Conservation (phyloP, 495 filamentous ascomycete genomes). For the Penicillium antarcticum region DNA sequence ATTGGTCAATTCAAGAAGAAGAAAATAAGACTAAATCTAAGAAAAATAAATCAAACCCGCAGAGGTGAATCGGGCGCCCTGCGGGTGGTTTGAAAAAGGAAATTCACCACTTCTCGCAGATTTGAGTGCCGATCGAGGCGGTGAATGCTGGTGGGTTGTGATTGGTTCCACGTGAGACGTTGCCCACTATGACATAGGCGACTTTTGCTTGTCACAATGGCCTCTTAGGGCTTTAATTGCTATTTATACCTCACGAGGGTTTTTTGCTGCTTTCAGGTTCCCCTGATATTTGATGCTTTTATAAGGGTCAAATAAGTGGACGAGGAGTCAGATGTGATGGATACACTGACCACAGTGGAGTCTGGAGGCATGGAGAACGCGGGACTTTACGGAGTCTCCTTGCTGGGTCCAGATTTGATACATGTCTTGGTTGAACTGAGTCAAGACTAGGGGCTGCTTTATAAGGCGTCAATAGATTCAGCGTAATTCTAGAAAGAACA, state of each 20-base stretch:
- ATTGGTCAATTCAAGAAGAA: conserved; percentile 21
- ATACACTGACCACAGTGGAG: conserved; percentile 22
- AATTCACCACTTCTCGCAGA: conserved; percentile 11
- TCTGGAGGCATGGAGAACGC: conserved; percentile 18
- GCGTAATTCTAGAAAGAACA: too few relatives aligned
- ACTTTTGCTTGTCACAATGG: neutral
- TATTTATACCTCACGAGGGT: neutral
- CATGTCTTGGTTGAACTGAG: neutral
- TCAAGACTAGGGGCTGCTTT: neutral
- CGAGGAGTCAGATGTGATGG: conserved; percentile 19
- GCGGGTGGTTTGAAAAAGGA: conserved; percentile 30
- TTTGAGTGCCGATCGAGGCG: conserved; percentile 21
- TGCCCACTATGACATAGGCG: conserved; percentile 24
- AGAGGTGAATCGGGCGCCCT: conserved; percentile 22
- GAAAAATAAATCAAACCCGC: conserved; percentile 17
- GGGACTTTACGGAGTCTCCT: conserved; percentile 24
- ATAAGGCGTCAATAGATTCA: neutral
- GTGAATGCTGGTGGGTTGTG: conserved; percentile 9
- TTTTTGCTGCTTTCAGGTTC: neutral
- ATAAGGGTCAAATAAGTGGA: neutral
- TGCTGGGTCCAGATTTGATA: neutral
- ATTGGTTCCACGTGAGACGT: conserved; percentile 21
- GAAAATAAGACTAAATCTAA: conserved; percentile 5
- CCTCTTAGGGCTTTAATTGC: neutral
- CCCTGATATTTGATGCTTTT: neutral